Evolutionary conservation across 2,329 filamentous ascomycete species (phyloP).

Genomic region (Trichophyton rubrum): DNA sequence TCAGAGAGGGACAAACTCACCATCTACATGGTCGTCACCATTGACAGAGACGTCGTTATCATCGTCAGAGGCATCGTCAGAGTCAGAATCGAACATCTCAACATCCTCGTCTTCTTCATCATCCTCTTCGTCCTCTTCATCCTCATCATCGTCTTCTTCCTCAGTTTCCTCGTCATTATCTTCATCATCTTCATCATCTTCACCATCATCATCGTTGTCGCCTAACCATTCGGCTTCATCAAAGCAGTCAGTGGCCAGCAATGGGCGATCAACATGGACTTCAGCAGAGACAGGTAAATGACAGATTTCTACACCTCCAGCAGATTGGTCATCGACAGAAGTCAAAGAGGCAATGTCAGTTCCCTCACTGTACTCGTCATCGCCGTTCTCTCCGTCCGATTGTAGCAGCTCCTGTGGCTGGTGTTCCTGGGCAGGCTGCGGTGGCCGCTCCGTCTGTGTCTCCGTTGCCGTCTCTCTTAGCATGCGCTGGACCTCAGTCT

Average conservation of each 20-base stretch:
- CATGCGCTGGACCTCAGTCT: not conserved
- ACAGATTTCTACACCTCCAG: not conserved
- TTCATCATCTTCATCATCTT: not conserved
- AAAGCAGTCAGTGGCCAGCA: not conserved
- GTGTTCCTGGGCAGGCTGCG: not conserved
- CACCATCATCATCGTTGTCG: not conserved
- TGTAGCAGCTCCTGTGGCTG: not conserved
- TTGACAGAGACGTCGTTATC: not conserved
- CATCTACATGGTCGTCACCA: not conserved
- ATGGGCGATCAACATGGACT: not conserved
- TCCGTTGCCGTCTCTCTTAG: not conserved
- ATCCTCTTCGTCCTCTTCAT: not conserved
- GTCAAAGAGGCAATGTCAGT: not conserved
- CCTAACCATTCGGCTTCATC: not conserved
- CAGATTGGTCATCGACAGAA: not conserved
- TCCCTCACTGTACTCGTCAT: constrained; percentile 5
- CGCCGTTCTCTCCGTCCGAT: constrained; percentile 3
- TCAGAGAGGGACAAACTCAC: not conserved
- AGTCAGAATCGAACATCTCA: not conserved
- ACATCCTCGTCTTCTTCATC: not conserved
- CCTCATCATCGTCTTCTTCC: not conserved
- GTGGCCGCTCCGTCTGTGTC: too few species aligned
- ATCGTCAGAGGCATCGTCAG: not conserved
- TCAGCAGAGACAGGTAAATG: not conserved
- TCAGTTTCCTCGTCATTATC: not conserved